Evolutionary conservation across 202 grass and related monocot species (phyloP).

Genomic region (Musa balbisiana): DNA sequence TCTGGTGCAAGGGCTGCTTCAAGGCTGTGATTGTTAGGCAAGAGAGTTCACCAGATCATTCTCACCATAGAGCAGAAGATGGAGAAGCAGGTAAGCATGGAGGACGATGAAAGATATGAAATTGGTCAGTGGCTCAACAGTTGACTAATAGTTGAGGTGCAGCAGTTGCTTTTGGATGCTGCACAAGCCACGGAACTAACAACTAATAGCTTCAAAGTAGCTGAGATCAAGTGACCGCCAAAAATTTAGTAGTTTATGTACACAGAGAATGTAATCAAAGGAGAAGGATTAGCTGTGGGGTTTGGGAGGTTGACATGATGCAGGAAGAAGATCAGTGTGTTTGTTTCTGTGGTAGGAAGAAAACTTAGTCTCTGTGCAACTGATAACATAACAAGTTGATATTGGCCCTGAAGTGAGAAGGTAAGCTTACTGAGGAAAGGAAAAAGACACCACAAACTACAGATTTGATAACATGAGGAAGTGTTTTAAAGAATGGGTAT

Average conservation of each 20-base stretch:
- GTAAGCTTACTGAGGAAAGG: no score
- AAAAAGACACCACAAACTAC: no score
- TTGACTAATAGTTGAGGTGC: slow-evolving; percentile 15
- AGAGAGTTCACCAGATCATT: not conserved
- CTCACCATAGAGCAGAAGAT: not conserved
- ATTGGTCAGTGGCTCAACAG: not conserved
- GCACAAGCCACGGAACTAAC: no score
- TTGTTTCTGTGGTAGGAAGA: no score
- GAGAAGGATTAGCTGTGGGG: not conserved
- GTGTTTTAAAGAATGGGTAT: no score
- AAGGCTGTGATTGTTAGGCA: not conserved
- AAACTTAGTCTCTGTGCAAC: no score
- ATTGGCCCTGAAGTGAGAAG: no score
- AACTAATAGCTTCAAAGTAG: not conserved
- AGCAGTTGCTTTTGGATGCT: not conserved
- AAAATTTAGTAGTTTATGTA: not conserved
- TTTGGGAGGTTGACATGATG: no score
- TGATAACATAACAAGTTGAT: no score
- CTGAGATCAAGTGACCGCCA: not conserved
- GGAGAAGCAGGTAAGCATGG: not conserved
- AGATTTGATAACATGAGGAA: no score
- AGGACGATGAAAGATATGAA: not conserved
- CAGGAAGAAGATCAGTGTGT: no score
- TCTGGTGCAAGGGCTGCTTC: not conserved
- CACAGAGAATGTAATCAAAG: not conserved